Evolutionary conservation across 2,329 filamentous ascomycete species (phyloP), one percentile per base, ranked within the genome.

Genomic region (Monilinia fructicola): DNA sequence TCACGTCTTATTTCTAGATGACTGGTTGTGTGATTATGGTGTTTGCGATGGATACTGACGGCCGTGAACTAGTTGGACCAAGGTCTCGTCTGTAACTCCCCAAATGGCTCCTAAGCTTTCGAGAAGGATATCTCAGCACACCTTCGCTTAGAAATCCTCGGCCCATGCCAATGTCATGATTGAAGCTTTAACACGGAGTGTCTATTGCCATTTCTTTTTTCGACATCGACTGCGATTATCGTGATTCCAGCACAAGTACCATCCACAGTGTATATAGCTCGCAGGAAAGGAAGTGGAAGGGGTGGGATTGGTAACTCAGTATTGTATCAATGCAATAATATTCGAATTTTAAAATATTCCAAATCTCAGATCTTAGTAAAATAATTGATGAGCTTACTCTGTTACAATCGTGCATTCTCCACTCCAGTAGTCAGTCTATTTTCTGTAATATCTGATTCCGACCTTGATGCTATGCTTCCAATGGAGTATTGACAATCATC

Each of bases 21-120:
- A 35, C 9, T 35, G 31, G 31, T 3, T 31, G 28, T 38, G 9
- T 12, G 6, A 4, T 12, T 40, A 31, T n/a, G 10, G 2, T 28
- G 1, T 11, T n/a, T 7, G 9, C 31, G 31, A 35, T 35, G 31
- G 26, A 56, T 7, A 64, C 50, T 55, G 38, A 56, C 35, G 23
- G 18, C 31, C 5, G 5, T 11, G n/a, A 54, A 31, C 58, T 4
- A 64, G 42, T 60, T 65, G 54, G 54, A 11, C 0, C 64, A 65
- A 53, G 64, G 18, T 50, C 23, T 65, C 35, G 5, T 65, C 31
- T 65, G 64, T 44, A n/a, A 2, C 48, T 38, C 54, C 21, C 64
- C 64, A 42, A 2, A 3, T 28, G 11, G 16, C n/a, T 53, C 48
- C 28, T 62, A 62, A 28, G 31, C 5, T 21, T 31, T 44, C 3